phyloP scores from a whole-genome alignment of 2,329 filamentous ascomycete genomes.

The Penicillium sp. region DNA sequence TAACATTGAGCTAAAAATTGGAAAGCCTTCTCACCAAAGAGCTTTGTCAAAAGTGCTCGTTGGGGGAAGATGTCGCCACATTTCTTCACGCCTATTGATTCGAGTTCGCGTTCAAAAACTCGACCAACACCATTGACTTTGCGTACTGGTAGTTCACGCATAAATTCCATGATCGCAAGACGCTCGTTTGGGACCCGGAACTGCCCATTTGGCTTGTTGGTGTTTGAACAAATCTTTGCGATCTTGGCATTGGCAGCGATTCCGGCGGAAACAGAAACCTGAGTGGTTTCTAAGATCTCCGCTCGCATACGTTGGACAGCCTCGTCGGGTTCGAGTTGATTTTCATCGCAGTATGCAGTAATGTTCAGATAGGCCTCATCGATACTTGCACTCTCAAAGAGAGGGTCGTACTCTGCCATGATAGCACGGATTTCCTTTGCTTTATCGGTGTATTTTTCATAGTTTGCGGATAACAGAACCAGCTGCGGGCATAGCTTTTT shows the following conservation, averaged over 20 bases:
- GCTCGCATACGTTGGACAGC: slow-evolving; percentile 75
- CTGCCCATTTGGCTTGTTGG: slow-evolving; percentile 96
- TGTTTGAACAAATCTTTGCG: slow-evolving; percentile 93
- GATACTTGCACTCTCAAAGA: slow-evolving; percentile 91
- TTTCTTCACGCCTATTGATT: slow-evolving; percentile 81
- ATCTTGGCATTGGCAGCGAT: slow-evolving; percentile 92
- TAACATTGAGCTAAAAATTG: slow-evolving; percentile 83
- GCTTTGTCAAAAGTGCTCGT: slow-evolving; percentile 68
- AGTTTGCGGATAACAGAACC: slow-evolving; percentile 79
- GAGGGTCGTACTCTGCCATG: slow-evolving; percentile 80
- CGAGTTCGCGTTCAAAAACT: slow-evolving; percentile 87
- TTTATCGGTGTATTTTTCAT: slow-evolving; percentile 87
- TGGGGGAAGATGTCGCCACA: slow-evolving; percentile 84
- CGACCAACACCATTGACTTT: slow-evolving; percentile 96
- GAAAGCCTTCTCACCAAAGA: slow-evolving; percentile 91
- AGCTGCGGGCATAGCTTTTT: slow-evolving; percentile 89
- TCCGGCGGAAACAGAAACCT: slow-evolving; percentile 88
- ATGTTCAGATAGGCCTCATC: slow-evolving; percentile 97
- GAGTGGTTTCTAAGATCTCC: slow-evolving; percentile 73
- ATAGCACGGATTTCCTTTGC: slow-evolving; percentile 83
- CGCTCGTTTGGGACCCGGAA: slow-evolving; percentile 74
- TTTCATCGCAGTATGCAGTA: slow-evolving; percentile 75
- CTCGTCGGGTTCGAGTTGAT: slow-evolving; percentile 68
- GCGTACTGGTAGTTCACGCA: slow-evolving; percentile 77
- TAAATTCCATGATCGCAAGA: slow-evolving; percentile 76